These are phyloP conservation scores for Skeletonema potamos DNA, from an alignment of 108 stramenopile species.

Conservation along the genomic window DNA sequence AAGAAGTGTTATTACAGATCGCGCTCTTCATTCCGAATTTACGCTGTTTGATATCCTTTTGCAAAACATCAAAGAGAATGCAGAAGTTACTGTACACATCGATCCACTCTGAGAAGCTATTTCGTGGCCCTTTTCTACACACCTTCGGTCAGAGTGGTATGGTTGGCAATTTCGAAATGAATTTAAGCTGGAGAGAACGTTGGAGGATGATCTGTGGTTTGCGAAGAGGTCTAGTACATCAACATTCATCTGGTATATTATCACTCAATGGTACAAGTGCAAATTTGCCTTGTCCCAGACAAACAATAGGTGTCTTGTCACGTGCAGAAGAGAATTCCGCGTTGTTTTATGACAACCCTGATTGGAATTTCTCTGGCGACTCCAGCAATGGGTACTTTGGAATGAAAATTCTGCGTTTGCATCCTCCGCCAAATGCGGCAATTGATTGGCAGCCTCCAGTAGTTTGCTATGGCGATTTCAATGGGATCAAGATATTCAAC, in stretches of 20 bases:
- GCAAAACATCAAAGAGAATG: conserved; percentile 25
- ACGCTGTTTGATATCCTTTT: conserved; percentile 14
- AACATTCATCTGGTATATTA: background rate
- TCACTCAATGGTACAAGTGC: background rate
- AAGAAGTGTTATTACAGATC: conserved; percentile 31
- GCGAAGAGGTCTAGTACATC: conserved; percentile 8
- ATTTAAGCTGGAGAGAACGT: conserved; percentile 32
- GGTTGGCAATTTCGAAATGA: conserved; percentile 18
- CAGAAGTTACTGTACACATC: conserved; percentile 10
- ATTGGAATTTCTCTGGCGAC: background rate
- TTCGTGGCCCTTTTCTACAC: conserved; percentile 26
- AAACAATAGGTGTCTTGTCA: conserved; percentile 22
- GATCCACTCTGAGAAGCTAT: conserved; percentile 13
- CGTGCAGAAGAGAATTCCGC: conserved; percentile 25
- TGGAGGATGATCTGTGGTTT: conserved; percentile 25
- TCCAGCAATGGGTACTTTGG: conserved; percentile 42
- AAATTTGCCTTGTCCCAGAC: conserved; percentile 1
- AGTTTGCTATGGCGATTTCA: conserved; percentile 30
- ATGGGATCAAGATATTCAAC: conserved; percentile 25
- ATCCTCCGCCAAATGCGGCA: conserved; percentile 29
- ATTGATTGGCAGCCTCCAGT: conserved; percentile 33
- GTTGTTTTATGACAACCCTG: conserved; percentile 42
- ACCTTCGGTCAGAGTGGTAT: conserved; percentile 16
- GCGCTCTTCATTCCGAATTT: conserved; percentile 26
- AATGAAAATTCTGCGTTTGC: conserved; percentile 20